Evolutionary conservation across 2,329 filamentous ascomycete species (phyloP), one percentile per base, ranked within the genome.

Genomic region (Scedosporium aurantiacum): DNA sequence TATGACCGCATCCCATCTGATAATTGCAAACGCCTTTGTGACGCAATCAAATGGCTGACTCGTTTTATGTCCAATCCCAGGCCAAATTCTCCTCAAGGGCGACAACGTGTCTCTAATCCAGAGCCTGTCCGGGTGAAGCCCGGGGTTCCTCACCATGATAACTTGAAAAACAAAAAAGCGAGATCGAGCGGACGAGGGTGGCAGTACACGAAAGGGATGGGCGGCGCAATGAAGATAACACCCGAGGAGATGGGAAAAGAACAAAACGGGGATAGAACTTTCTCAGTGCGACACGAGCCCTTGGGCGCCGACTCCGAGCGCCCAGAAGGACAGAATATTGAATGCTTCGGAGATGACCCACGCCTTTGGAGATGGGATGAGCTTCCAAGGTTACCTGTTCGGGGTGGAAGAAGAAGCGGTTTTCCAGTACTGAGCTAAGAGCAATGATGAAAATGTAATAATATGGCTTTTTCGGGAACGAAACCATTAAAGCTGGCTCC

Each of bases 41-140:
- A 23, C 41, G 37, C 23, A 27, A n/a, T 8, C n/a, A 10, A 32
- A 18, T 8, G 37, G 16, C 41, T 63, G 32, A 66, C 71, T 73
- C 64, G 73, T 63, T n/a, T 40, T n/a, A 3, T 5, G 14, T 2
- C 62, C 21, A 5, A 8, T 52, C 7, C 45, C 66, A 91, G 89
- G 89, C 63, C 90, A 92, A 76, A 92, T 95, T 65, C 76, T 95
- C 66, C 82, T 95, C 66, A 94, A 94, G 77, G 90, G 90, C 68
- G 90, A 94, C 77, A 94, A 93, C 70, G 89, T 95, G 58, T 90
- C 89, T 40, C 78, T 95, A 67, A 92, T 94, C 67, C 90, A 89
- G 70, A 80, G 73, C 37, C 59, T 61, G 45, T 61, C 59, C 23
- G 32, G 23, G 32, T 61, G 23, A 52, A 25, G 12, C 5, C 47